Base-by-base conservation (phyloP, 768 basidiomycete genomes). In the Serendipita sp. region DNA sequence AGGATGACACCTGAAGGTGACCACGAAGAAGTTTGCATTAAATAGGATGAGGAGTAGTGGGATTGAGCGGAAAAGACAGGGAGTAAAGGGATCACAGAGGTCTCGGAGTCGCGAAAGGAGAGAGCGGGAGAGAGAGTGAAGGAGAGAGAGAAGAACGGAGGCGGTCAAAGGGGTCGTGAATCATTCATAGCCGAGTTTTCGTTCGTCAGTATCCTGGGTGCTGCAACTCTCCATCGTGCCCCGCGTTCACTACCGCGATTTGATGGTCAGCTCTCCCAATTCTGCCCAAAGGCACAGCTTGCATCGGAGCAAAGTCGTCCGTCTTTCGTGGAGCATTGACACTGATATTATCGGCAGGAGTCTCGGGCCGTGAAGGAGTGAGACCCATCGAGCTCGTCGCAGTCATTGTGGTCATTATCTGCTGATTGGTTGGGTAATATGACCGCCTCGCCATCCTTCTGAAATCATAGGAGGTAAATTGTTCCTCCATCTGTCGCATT, bases 401-500 rank as follows among this genome's bases (percentile, higher is more conserved):
- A 28, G 53, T 58, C 53, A 58, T 58, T 9, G 53, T 58, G 11
- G 53, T 58, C 53, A 58, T 58, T 26, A 58, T 58, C 28, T 58
- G 53, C 66, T 87, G 88, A 71, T 88, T 90, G 60, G 85, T 82
- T 9, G 88, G 88, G 72, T 91, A 95, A 70, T 96, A 94, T 22
- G 90, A 90, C 66, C 89, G 85, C 41, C 93, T 82, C 69, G 86
- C 84, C 84, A 89, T 92, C 73, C 85, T 87, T 74, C 85, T 86
- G 73, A 90, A 95, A 73, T 97, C 93, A 69, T 96, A 96, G 3
- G 86, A 79, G 16, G 86, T 85, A 72, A 96, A 96, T 93, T 95
- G 93, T 71, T 97, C 93, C 74, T 99, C 96, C 93, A 98, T 96
- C 75, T 92, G 86, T 64, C 89, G 78, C 90, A 94, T 93, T 73